A percentile compares a stretch with the other conserved stretches of the same genome.
phyloP scores from a whole-genome alignment of 148 eudicot species.

The Silene latifolia region DNA sequence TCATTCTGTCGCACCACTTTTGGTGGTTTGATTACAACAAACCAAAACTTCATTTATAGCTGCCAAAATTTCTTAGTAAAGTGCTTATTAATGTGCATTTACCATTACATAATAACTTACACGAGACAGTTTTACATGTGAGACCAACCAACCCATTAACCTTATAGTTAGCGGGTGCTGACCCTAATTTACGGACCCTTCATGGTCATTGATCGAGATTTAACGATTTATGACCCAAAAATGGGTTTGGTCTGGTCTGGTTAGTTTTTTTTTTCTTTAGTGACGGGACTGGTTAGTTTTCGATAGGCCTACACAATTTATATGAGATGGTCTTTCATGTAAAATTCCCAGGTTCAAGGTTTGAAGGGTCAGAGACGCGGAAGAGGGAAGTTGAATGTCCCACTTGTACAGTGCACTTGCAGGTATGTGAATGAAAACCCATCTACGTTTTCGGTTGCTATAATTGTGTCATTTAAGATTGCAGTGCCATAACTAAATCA shows the following conservation, averaged over 20 bases:
- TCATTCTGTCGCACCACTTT: not conserved
- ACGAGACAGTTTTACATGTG: not conserved
- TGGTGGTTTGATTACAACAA: slow-evolving; percentile 6
- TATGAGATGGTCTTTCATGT: not conserved
- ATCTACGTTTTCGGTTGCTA: not conserved
- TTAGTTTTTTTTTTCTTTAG: too few species aligned
- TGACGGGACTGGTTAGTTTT: too few species aligned
- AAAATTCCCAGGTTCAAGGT: slow-evolving; percentile 39
- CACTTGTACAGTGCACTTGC: slow-evolving; percentile 89
- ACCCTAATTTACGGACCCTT: too few species aligned
- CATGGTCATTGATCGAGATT: not conserved
- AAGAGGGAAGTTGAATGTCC: slow-evolving; percentile 95
- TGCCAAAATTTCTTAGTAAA: not conserved
- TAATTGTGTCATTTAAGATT: not conserved
- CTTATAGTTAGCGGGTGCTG: too few species aligned
- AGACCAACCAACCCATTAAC: not conserved
- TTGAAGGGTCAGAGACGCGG: slow-evolving; percentile 41
- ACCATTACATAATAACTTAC: not conserved
- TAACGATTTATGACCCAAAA: not conserved
- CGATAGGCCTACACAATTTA: too few species aligned
- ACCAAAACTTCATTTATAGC: not conserved
- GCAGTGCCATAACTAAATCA: not conserved
- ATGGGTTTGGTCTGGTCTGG: not conserved
- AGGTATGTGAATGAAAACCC: slow-evolving; percentile 42
- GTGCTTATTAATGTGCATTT: not conserved